Base-by-base conservation (phyloP, 192 early-diverging fungal species). In the Spizellomyces sp. region DNA sequence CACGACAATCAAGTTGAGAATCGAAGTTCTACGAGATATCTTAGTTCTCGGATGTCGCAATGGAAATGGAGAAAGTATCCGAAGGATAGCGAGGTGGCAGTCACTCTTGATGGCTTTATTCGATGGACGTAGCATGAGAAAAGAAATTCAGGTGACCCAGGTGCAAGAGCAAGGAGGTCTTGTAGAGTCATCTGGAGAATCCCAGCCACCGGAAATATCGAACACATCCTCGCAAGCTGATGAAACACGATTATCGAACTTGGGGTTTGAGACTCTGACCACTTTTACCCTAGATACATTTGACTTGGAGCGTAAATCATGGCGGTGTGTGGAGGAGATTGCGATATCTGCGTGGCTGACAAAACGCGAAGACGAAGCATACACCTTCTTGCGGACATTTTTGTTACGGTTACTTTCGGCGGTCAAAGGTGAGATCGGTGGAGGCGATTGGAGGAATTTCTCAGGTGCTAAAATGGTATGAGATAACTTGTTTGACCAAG, bases 311-410 rank as follows among this genome's bases (percentile, higher is more conserved):
- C 43, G 70, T 41, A 75, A 70, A 59, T 73, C 74, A 19, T 83
- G 81, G 81, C 58, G 74, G 14, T 45, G 27, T 14, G 73, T 78
- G 4, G 79, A 83, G 57, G 81, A 83, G 44, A 71, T 70, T n/a
- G 44, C 66, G 17, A 64, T 65, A 3, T 59, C 72, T 22, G 64
- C 75, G 46, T 81, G 73, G 65, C 6, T 71, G 10, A 57, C 64
- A 19, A 62, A 55, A 8, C 58, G 57, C 14, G 67, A 64, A 45
- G 19, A 36, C n/a, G 58, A 46, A 15, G 77, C 64, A 19, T 54
- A 69, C 14, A 52, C 36, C 1, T 36, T 78, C 43, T 67, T 78
- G 19, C 41, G 68, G 8, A 43, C 46, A 14, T 67, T 76, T 36
- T 55, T 83, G 36, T 41, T 61, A 3, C 17, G 62, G 9, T 22